These are phyloP conservation scores for Carex parvula DNA, from an alignment of 176 grass and related monocot genomes.

Conservation along the genomic window DNA sequence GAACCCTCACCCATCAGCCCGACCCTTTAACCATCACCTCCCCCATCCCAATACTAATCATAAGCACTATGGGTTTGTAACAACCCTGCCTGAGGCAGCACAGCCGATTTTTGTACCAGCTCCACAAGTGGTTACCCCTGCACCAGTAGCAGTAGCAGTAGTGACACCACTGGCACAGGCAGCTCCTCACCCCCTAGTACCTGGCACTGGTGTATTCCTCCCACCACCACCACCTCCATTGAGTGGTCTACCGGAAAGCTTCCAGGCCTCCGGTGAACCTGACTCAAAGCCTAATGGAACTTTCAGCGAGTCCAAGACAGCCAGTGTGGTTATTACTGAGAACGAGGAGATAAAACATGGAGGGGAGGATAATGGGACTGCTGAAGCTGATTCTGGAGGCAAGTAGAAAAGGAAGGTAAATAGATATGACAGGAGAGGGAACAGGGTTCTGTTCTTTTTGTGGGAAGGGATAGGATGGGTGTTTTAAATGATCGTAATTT, in stretches of 20 bases:
- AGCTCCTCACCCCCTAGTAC: background rate
- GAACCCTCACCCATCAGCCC: conserved; percentile 10
- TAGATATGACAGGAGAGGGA: background rate
- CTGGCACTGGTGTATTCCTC: conserved; percentile 25
- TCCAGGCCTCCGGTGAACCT: background rate
- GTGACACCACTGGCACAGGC: background rate
- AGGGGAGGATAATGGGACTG: background rate
- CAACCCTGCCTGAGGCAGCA: background rate
- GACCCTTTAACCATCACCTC: background rate
- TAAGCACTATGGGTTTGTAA: conserved; percentile 14
- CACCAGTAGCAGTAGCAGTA: conserved; percentile 18
- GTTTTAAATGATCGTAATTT: background rate
- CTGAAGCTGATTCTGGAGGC: conserved; percentile 7
- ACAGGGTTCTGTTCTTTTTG: conserved; percentile 12
- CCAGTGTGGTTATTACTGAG: background rate
- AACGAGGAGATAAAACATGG: background rate
- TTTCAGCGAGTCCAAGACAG: background rate
- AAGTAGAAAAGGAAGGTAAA: conserved; percentile 10
- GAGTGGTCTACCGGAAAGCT: background rate
- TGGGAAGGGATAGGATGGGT: background rate
- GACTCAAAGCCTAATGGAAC: conserved; percentile 23
- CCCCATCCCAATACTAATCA: conserved; percentile 15
- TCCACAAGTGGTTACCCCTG: background rate
- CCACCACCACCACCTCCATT: conserved; percentile 9
- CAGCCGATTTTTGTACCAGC: conserved; percentile 1